Base-by-base conservation (phyloP, 495 filamentous ascomycete genomes). In the Astrothelium macrocarpum region DNA sequence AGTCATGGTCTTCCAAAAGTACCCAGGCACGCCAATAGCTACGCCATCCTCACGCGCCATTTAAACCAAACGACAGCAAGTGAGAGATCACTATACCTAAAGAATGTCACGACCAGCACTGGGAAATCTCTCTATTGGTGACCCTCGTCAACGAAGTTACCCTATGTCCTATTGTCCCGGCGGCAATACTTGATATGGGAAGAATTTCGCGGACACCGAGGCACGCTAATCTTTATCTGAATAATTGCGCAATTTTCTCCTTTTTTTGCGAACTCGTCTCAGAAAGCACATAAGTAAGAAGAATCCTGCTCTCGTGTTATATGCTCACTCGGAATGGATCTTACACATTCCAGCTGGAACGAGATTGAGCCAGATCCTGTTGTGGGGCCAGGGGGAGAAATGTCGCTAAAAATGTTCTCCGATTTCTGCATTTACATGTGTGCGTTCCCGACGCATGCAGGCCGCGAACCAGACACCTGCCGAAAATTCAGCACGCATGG, bases 161-260 rank as follows among this genome's bases (percentile, higher is more conserved):
- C n/a, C n/a, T n/a, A n/a, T n/a, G n/a, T n/a, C n/a, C n/a, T n/a
- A n/a, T n/a, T n/a, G n/a, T n/a, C n/a, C n/a, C n/a, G n/a, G n/a
- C n/a, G n/a, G n/a, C n/a, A n/a, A n/a, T n/a, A n/a, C n/a, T n/a
- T n/a, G n/a, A n/a, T n/a, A n/a, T n/a, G n/a, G n/a, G n/a, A n/a
- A n/a, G n/a, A n/a, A n/a, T n/a, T n/a, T n/a, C n/a, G n/a, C n/a
- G n/a, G n/a, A n/a, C n/a, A n/a, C n/a, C n/a, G n/a, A n/a, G n/a
- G n/a, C n/a, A n/a, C 45, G 25, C 49, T 56, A 56, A 16, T 56
- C 49, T 29, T 28, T 4, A 56, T 56, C 29, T 25, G 49, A 29
- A 56, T 25, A 56, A 56, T 56, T 29, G 49, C 49, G 23, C 49
- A 12, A 56, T 56, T 56, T 56, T 11, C 5, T 56, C 49, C 49